phyloP scores from a whole-genome alignment of 2,329 filamentous ascomycete genomes.

The Xylaria sp. region DNA sequence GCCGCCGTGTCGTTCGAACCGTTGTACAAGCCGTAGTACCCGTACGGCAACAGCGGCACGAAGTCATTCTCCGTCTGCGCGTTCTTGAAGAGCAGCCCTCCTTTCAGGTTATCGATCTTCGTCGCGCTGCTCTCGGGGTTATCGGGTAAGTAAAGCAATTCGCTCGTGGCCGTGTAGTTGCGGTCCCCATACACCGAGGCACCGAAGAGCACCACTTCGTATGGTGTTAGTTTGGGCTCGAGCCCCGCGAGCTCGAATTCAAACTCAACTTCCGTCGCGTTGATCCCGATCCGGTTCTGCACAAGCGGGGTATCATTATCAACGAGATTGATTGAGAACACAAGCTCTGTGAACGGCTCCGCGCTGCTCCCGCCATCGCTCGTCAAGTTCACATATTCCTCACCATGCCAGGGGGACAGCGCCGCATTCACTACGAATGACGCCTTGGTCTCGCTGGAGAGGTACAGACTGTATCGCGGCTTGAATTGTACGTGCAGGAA shows the following conservation, averaged over 20 bases:
- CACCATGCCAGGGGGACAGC: slow-evolving; percentile 49
- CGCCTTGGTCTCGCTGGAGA: slow-evolving; percentile 48
- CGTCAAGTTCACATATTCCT: slow-evolving; percentile 42
- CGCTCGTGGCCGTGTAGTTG: slow-evolving; percentile 45
- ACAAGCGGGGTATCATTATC: slow-evolving; percentile 41
- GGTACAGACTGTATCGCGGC: slow-evolving; percentile 54
- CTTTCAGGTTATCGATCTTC: slow-evolving; percentile 52
- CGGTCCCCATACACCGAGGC: slow-evolving; percentile 39
- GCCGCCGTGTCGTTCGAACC: slow-evolving; percentile 37
- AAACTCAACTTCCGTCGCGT: slow-evolving; percentile 45
- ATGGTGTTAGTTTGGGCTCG: slow-evolving; percentile 44
- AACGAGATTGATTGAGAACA: slow-evolving; percentile 47
- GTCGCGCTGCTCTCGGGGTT: slow-evolving; percentile 51
- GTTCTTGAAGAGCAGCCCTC: slow-evolving; percentile 50
- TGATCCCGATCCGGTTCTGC: slow-evolving; percentile 42
- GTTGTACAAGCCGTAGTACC: slow-evolving; percentile 51
- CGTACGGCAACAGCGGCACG: slow-evolving; percentile 51
- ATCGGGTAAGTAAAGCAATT: slow-evolving; percentile 51
- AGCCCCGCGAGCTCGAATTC: slow-evolving; percentile 46
- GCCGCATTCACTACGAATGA: slow-evolving; percentile 52
- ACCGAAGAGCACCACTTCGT: slow-evolving; percentile 48
- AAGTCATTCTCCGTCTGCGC: slow-evolving; percentile 44
- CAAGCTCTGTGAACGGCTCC: slow-evolving; percentile 37
- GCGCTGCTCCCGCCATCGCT: slow-evolving; percentile 24
- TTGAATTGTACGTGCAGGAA: slow-evolving; percentile 52